Evolutionary conservation across 257 asterid species (phyloP), one percentile per base, ranked within the genome.

Genomic region (Voacanga thouarsii): DNA sequence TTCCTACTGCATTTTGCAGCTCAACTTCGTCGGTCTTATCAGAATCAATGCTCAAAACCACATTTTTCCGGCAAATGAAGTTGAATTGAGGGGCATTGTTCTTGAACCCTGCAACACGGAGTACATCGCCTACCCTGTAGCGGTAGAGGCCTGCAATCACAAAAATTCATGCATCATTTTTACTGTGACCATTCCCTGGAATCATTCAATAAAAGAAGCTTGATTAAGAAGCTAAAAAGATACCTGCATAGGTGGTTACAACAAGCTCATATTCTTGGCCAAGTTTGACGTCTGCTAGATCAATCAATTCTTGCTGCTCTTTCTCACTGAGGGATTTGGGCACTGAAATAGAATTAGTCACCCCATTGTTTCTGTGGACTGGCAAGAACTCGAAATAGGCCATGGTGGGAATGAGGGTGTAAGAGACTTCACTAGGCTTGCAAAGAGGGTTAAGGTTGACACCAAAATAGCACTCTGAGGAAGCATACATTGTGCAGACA

Each of bases 1-100:
- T 90, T 70, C 83, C 86, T 28, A 94, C 97, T 1, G 98, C 97
- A 30, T 83, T 88, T 61, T 94, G 98, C 18, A 94, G 90, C 88
- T 94, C 97, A 19, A 92, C 98, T 82, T 94, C 98, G 59, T 94
- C 97, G 0, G 98, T 94, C 81, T 94, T 94, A 56, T 94, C 98
- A 0, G 94, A 49, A 80, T 94, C 97, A 1, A 94, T 91, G 90
- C 98, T 94, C 6, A 94, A 50, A 15, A 92, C 96, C 2, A 94
- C 98, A 59, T 92, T 94, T 50, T 91, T 94, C 70, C 98, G 67
- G 85, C 98, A 94, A 6, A 94, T 74, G 88, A 94, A 94, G 91
- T 84, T 92, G 96, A 94, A 94, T 57, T 92, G 97, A 0, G 98
- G 98, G 12, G 97, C 96, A 6, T 86, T 91, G 92, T 92, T 92